phyloP scores from a whole-genome alignment of 176 grass and related monocot species.

The Dactylis glomerata region DNA sequence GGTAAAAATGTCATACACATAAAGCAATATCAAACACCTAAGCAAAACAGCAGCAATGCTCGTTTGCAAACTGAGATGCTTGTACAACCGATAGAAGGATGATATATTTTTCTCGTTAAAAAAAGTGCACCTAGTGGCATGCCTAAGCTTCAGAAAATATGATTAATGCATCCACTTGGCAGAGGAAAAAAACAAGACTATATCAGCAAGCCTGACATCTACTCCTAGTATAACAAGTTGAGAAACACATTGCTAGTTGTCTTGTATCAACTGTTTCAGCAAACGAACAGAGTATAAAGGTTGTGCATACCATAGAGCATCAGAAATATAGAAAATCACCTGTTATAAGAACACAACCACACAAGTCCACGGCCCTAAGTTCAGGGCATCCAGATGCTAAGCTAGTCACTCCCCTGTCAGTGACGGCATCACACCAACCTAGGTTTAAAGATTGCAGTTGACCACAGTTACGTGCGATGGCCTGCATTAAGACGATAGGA shows the following conservation, averaged over 20 bases:
- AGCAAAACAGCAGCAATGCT: background rate
- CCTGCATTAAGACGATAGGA: constrained; percentile 35
- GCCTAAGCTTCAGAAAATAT: background rate
- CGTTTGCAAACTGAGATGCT: background rate
- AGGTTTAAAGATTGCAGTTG: constrained; percentile 65
- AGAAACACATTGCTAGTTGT: background rate
- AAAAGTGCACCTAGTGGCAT: background rate
- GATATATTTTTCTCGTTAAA: background rate
- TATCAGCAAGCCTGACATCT: background rate
- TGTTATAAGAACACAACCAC: constrained; percentile 87
- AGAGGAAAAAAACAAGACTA: background rate
- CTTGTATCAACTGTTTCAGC: background rate
- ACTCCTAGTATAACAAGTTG: background rate
- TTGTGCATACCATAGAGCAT: background rate
- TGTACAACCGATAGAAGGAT: background rate
- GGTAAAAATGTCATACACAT: background rate
- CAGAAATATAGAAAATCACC: constrained; percentile 31
- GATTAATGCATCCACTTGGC: background rate
- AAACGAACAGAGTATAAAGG: background rate
- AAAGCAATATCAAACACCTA: background rate
- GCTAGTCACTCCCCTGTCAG: constrained; percentile 71
- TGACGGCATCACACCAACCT: constrained; percentile 77
- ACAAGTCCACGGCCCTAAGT: constrained; percentile 68
- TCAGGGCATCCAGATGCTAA: constrained; percentile 82
- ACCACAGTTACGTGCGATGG: constrained; percentile 58